A percentile compares a stretch with the other conserved stretches of the same genome.
Evolutionary conservation across 352 stramenopile genomes (phyloP).

Genomic region (Pythium vanterpoolii): DNA sequence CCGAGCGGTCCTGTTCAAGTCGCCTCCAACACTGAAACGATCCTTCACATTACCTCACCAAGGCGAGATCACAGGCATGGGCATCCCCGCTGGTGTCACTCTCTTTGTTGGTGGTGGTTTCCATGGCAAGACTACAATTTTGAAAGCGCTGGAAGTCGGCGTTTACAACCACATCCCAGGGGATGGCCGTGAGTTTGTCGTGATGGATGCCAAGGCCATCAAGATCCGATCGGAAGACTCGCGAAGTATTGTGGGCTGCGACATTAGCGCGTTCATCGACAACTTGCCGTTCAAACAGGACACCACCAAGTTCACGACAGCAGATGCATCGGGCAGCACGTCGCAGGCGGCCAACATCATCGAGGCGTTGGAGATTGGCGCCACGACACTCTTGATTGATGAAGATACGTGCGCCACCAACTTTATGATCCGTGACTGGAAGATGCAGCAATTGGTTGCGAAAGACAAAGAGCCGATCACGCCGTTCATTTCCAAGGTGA

Average conservation of each 20-base stretch:
- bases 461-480: conserved; percentile 97
- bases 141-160: conserved; percentile 92
- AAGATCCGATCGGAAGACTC: conserved; percentile 97
- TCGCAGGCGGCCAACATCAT: conserved; percentile 96
- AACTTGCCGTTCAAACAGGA: conserved; percentile 95
- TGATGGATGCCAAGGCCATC: conserved; percentile 77
- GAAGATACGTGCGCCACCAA: conserved; percentile 98
- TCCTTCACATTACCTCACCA: conserved; percentile 89
- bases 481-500: conserved; percentile 92
- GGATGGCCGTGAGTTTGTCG: conserved; percentile 95
- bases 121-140: conserved; percentile 97
- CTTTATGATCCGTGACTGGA: conserved; percentile 98
- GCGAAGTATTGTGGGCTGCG: conserved; percentile 84
- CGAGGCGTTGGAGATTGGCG: conserved; percentile 90
- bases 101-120: conserved; percentile 97
- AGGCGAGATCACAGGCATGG: conserved; percentile 89
- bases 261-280: conserved; percentile 96
- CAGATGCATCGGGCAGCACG: conserved; percentile 94
- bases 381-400: conserved; percentile 93
- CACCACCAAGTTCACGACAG: conserved; percentile 90
- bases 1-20: conserved; percentile 81
- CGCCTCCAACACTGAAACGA: conserved; percentile 67
- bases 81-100: conserved; percentile 91
- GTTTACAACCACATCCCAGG: conserved; percentile 96
- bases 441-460: conserved; percentile 96